phyloP scores from a whole-genome alignment of 108 stramenopile species.

The Mediolabrus comicus region DNA sequence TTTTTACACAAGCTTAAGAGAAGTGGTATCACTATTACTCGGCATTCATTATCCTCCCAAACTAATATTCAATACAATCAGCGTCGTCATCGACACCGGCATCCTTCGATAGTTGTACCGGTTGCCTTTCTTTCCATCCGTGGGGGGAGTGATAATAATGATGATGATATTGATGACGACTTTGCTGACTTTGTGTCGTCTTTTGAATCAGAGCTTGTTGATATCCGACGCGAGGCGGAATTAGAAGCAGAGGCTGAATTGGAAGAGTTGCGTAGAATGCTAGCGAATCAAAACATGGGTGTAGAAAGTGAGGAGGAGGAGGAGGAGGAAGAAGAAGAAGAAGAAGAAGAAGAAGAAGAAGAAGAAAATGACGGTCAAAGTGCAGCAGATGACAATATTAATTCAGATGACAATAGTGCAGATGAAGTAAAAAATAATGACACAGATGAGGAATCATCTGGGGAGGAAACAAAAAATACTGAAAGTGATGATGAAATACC shows the following conservation, averaged over 20 bases:
- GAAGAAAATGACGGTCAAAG: not conserved
- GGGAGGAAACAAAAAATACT: no score
- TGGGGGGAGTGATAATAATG: slow-evolving; percentile 13
- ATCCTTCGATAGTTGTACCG: not conserved
- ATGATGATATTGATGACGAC: slow-evolving; percentile 6
- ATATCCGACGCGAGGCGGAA: slow-evolving; percentile 40
- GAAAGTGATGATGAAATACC: not conserved
- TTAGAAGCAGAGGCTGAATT: slow-evolving; percentile 44
- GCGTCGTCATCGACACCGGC: not conserved
- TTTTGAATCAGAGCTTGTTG: slow-evolving; percentile 44
- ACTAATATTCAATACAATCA: not conserved
- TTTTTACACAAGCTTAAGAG: not conserved
- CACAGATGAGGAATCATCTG: not conserved
- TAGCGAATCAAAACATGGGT: not conserved
- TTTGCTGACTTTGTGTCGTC: slow-evolving; percentile 29
- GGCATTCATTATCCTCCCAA: not conserved
- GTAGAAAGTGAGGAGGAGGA: slow-evolving; percentile 4
- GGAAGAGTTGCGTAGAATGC: slow-evolving; percentile 15
- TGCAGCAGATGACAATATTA: not conserved
- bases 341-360: not conserved
- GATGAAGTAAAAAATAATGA: not conserved
- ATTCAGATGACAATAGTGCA: not conserved
- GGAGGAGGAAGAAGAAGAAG: not conserved
- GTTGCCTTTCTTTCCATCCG: slow-evolving; percentile 13
- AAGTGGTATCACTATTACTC: not conserved